Base-by-base conservation (phyloP, 176 grass and related monocot species). In the Lolium perenne region DNA sequence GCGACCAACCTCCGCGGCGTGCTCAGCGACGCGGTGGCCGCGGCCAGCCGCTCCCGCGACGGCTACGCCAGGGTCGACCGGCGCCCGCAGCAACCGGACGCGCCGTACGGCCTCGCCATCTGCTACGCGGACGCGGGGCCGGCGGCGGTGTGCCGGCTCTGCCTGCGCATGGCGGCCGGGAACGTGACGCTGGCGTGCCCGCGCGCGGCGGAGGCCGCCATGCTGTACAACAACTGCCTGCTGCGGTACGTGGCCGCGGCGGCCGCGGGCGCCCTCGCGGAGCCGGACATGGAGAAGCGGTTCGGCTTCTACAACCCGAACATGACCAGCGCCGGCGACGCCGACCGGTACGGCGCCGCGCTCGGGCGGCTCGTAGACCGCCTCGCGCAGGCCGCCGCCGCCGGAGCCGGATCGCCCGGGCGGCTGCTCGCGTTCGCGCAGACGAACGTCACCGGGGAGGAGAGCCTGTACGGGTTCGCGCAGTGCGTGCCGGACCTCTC, bases 241-340 rank as follows among this genome's bases (percentile, higher is more conserved):
- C 35, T 85, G 20, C 74, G 83, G n/a, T 85, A 85, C 81, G 68
- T 63, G 35, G 15, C 17, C 81, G 21, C 50, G 13, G 21, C 62
- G 9, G 13, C 7, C 61, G 15, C 32, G 32, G 11, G 49, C 35
- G 54, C 77, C 49, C 61, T 55, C 1, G 59, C n/a, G n/a, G 2
- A 7, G 16, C 35, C 83, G 18, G 74, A 85, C 62, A 56, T 78
- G 83, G 22, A 0, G 20, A 48, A 50, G 74, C 7, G 62, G 32
- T 85, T 85, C 74, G 66, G 73, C 20, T 85, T 85, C 83, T 85
- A 85, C 83, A 85, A 78, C 73, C 15, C 14, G 72, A 64, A 85
- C 20, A 75, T 84, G 82, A 85, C 74, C 20, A 47, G 47, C 60
- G 74, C 83, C 83, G 57, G 71, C 56, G 83, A 85, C 60, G 83